Base-by-base conservation (phyloP, 768 basidiomycete species). In the Ramaria sp. region DNA sequence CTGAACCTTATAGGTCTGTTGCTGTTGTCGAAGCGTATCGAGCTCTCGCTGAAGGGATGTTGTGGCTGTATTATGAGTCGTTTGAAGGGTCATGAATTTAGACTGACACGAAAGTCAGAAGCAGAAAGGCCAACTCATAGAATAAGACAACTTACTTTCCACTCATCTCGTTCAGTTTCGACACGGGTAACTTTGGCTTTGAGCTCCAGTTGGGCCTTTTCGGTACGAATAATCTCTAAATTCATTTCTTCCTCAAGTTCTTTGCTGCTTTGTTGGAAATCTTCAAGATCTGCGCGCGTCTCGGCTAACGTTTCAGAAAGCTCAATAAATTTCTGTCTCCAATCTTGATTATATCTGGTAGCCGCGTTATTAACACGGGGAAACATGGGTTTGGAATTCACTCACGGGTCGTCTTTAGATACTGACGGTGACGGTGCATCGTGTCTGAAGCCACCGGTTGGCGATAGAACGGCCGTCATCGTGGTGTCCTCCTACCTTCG, bases 171-270 rank as follows among this genome's bases (percentile, higher is more conserved):
- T 67, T 92, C 91, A 39, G 70, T 69, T 65, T 90, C 87, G 49
- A 86, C 78, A 63, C 77, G 81, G 33, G 78, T 74, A 30, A 80
- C 82, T 70, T 85, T 90, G 63, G 81, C 75, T 72, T 77, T 83
- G 34, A 90, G 78, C 22, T 91, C 90, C 67, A 84, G 81, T 67
- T 91, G 88, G 1, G 86, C 77, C 69, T 83, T 87, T 73, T 94
- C 90, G 41, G 91, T 88, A 54, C 86, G 77, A 66, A 89, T 88
- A 57, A 98, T 73, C 68, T 98, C 95, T 60, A 79, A 79, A 76
- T 94, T 92, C 62, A 97, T 72, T 71, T 97, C 95, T 57, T 91
- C 88, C 71, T 95, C 92, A 37, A 95, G 80, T 62, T 94, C 91
- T 71, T 88, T 91, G 74, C 88, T 86, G 60, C 88, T 84, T 63